These are phyloP conservation scores for Coniochaeta sp. DNA, from an alignment of 2,329 filamentous ascomycete species.

Conservation along the genomic window DNA sequence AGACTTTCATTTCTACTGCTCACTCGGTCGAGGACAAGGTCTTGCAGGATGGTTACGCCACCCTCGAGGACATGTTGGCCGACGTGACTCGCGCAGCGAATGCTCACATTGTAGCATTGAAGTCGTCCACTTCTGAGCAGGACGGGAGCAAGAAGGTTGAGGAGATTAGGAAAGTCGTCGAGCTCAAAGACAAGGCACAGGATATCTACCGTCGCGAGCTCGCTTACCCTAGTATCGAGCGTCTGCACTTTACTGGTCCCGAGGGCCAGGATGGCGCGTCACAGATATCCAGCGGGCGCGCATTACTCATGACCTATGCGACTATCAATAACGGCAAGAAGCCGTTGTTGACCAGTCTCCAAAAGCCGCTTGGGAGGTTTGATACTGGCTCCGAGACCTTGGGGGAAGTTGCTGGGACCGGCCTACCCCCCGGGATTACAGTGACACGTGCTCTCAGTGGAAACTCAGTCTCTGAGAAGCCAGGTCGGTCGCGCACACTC, in stretches of 20 bases:
- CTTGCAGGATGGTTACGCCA: constrained; percentile 41
- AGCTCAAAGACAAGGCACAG: constrained; percentile 56
- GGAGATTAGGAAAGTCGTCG: constrained; percentile 35
- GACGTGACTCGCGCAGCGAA: constrained; percentile 34
- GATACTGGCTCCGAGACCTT: constrained; percentile 15
- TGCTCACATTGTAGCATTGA: constrained; percentile 37
- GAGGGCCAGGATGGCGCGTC: constrained; percentile 29
- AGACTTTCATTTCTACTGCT: constrained; percentile 21
- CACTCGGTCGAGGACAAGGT: constrained; percentile 47
- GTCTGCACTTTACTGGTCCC: constrained; percentile 25
- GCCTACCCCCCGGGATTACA: constrained; percentile 67
- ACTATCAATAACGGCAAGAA: constrained; percentile 25
- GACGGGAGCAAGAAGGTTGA: constrained; percentile 21
- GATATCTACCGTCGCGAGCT: constrained; percentile 56
- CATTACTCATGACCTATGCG: not conserved
- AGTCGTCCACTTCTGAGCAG: constrained; percentile 16
- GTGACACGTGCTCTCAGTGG: constrained; percentile 56
- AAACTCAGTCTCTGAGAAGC: constrained; percentile 31
- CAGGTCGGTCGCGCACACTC: constrained; percentile 51
- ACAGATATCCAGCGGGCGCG: constrained; percentile 33
- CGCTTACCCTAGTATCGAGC: constrained; percentile 35
- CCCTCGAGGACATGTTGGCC: constrained; percentile 57
- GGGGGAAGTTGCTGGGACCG: constrained; percentile 51
- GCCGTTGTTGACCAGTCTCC: constrained; percentile 82
- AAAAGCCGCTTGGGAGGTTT: constrained; percentile 34